Evolutionary conservation across 768 basidiomycete genomes (phyloP), one percentile per base, ranked within the genome.

Genomic region (Crucibulum laeve): DNA sequence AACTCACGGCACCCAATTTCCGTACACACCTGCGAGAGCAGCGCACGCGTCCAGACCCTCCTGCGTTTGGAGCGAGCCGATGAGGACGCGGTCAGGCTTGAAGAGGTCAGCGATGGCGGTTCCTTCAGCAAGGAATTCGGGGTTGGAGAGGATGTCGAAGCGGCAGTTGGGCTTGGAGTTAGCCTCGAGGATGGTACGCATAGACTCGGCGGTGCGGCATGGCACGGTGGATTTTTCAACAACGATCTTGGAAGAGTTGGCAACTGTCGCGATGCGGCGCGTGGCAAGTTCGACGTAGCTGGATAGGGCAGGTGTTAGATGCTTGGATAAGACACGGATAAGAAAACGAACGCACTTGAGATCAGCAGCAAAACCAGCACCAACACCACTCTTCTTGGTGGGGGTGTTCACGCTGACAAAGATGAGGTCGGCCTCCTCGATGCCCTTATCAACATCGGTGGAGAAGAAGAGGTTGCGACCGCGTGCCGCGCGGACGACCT

Each of bases 171-270:
- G 82, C 60, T 84, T 91, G 28, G 95, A 95, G 76, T 99, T 99
- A 53, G 95, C 93, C 67, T 98, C 94, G 43, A 99, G 84, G 66
- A 99, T 97, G 42, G 91, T 96, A 56, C 95, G 91, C 96, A 99
- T 99, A 15, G 94, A 95, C 68, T 96, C 91, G 47, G 96, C 96
- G 5, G 96, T 99, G 51, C 96, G 85, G 71, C 93, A 97, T 28
- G 96, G 96, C 6, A 99, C 96, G 4, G 96, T 99, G 13, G 95
- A 98, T 67, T 99, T 99, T 62, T 99, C 96, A 48, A 99, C 94
- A 42, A 99, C 96, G 55, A 99, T 98, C 75, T 99, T 99, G 62
- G 82, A 87, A 1, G 87, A 82, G 18, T 73, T 85, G 37, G 96
- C 91, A 45, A 97, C 87, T 34, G 79, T 80, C 33, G 96, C 96